phyloP scores from a whole-genome alignment of 1,284 basidiomycete species.

The Somion occarium region DNA sequence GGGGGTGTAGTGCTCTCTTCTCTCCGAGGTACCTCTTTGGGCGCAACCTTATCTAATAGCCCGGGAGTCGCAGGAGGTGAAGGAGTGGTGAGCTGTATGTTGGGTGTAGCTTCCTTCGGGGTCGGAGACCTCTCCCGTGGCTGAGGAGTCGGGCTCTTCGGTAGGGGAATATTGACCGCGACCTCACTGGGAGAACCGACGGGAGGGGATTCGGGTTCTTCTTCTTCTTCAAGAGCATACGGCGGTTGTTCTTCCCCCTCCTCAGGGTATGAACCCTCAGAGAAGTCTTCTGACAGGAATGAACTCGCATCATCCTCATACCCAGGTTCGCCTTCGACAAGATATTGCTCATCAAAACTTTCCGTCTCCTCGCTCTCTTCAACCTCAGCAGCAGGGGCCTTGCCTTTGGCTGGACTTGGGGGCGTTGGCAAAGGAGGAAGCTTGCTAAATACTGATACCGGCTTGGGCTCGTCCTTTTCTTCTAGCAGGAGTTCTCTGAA shows the following conservation, averaged over 20 bases:
- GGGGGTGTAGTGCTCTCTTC: slow-evolving; percentile 48
- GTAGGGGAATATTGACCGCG: slow-evolving; percentile 7
- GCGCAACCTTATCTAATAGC: slow-evolving; percentile 11
- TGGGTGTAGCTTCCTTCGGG: slow-evolving; percentile 3
- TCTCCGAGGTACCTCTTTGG: slow-evolving; percentile 15
- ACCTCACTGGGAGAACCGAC: slow-evolving; percentile 21
- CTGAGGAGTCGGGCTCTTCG: neutral
- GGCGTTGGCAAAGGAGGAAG: slow-evolving; percentile 1
- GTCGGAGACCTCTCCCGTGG: neutral
- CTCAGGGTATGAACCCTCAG: slow-evolving; percentile 21
- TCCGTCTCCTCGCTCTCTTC: slow-evolving; percentile 18
- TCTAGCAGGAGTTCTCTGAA: slow-evolving; percentile 36
- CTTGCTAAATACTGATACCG: slow-evolving; percentile 11
- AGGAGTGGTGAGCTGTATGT: slow-evolving; percentile 7
- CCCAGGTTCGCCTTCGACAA: slow-evolving; percentile 18
- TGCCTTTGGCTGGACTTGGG: neutral
- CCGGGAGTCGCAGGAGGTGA: slow-evolving; percentile 10
- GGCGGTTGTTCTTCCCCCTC: slow-evolving; percentile 24
- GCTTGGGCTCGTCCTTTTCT: slow-evolving; percentile 15
- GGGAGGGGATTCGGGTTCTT: slow-evolving; percentile 15
- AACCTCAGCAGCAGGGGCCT: slow-evolving; percentile 18
- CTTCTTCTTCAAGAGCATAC: slow-evolving; percentile 18
- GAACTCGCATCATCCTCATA: slow-evolving; percentile 27
- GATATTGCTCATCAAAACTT: neutral
- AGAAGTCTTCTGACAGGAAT: slow-evolving; percentile 25